phyloP scores from a whole-genome alignment of 768 basidiomycete species.

The Panaeolus cyanescens region DNA sequence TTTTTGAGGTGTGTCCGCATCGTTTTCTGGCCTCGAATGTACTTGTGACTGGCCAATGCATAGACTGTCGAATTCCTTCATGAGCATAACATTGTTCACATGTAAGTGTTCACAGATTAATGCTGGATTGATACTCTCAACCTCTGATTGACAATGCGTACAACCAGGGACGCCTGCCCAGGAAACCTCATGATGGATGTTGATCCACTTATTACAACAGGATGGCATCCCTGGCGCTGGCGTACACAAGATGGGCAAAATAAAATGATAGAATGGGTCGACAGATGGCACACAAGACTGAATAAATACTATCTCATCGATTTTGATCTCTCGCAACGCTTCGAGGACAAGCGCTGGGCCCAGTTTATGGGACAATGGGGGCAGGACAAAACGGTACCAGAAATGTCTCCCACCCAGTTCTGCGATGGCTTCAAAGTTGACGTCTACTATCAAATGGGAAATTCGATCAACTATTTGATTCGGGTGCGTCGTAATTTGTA shows the following conservation, averaged over 20 bases:
- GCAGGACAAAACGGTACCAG: slow-evolving; percentile 24
- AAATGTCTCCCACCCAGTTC: slow-evolving; percentile 12
- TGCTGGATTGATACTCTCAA: not conserved
- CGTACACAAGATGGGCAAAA: not conserved
- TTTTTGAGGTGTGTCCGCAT: slow-evolving; percentile 16
- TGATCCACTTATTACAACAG: not conserved
- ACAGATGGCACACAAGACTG: not conserved
- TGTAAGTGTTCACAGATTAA: slow-evolving; percentile 5
- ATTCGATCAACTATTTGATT: slow-evolving; percentile 6
- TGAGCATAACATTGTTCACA: slow-evolving; percentile 16
- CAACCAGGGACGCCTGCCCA: slow-evolving; percentile 22
- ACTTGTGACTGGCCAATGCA: not conserved
- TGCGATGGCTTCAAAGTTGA: slow-evolving; percentile 27
- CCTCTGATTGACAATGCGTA: not conserved
- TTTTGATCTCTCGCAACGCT: not conserved
- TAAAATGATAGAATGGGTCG: not conserved
- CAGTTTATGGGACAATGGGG: slow-evolving; percentile 5
- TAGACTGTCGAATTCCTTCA: slow-evolving; percentile 24
- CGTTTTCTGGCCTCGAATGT: not conserved
- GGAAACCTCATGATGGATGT: slow-evolving; percentile 21
- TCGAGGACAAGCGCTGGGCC: not conserved
- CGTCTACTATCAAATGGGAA: slow-evolving; percentile 24
- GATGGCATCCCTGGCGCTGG: not conserved
- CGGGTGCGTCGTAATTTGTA: not conserved
- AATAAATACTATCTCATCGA: not conserved